A percentile compares a stretch with the other conserved stretches of the same genome.
phyloP scores from a whole-genome alignment of 2,329 filamentous ascomycete species.

The Berkeleyomyces basicola region DNA sequence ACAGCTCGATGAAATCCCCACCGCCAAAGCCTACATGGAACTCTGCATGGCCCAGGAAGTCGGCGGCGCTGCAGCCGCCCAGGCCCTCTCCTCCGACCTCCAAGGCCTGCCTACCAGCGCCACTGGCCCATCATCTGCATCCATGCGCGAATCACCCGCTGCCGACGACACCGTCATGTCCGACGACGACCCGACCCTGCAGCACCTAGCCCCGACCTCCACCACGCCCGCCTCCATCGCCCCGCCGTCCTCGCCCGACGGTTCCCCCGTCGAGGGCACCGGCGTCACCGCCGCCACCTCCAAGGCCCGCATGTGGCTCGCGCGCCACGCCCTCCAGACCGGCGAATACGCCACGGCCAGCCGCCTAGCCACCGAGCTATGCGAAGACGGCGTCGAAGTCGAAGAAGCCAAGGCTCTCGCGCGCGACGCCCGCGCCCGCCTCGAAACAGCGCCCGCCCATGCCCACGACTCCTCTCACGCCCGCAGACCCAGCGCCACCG shows the following conservation, averaged over 20 bases:
- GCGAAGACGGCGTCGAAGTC: conserved; percentile 88
- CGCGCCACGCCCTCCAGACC: conserved; percentile 58
- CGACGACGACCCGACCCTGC: conserved; percentile 16
- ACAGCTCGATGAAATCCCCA: conserved; percentile 54
- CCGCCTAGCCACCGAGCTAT: conserved; percentile 74
- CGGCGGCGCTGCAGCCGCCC: conserved; percentile 35
- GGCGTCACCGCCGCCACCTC: conserved; percentile 85
- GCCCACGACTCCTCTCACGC: not conserved
- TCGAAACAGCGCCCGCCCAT: conserved; percentile 30
- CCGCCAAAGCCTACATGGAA: conserved; percentile 90
- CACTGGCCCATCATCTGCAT: not conserved
- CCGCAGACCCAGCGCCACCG: not conserved
- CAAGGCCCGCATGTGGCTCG: conserved; percentile 87
- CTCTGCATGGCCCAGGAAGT: conserved; percentile 86
- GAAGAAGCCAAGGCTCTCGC: conserved; percentile 93
- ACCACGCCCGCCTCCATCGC: not conserved
- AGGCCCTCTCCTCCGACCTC: conserved; percentile 25
- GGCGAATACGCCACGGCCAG: conserved; percentile 63
- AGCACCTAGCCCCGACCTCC: not conserved
- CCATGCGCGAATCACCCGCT: conserved; percentile 1
- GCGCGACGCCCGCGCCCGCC: conserved; percentile 63
- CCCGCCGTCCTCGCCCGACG: conserved; percentile 11
- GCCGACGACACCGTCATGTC: conserved; percentile 15
- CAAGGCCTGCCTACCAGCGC: conserved; percentile 31
- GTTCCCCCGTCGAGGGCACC: conserved; percentile 37